Conservation (phyloP, 371 early-diverging fungal genomes). For the Saksenaea oblongispora region DNA sequence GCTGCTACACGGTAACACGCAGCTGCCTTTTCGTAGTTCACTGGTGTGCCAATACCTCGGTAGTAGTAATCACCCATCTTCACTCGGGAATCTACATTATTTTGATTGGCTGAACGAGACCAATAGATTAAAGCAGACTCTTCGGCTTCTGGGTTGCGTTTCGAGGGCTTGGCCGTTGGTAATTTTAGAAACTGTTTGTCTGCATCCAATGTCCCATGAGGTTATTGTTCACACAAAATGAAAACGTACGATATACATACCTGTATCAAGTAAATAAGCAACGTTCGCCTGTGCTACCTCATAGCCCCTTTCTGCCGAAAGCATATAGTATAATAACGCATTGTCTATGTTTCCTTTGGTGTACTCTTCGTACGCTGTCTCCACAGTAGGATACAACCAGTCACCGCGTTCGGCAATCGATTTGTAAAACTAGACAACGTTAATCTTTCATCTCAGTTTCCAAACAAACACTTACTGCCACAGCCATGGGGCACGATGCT, state of each 20-base stretch:
- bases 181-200: constrained; percentile 21
- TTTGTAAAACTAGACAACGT: constrained; percentile 65
- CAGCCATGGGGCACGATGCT: constrained; percentile 55
- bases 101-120: constrained; percentile 96
- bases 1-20: constrained; percentile 90
- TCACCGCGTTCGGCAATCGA: constrained; percentile 84
- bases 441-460: background rate
- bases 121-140: constrained; percentile 81
- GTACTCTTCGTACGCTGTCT: constrained; percentile 57
- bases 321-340: constrained; percentile 70
- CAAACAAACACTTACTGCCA: constrained; percentile 43
- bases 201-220: background rate
- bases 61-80: constrained; percentile 95
- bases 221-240: background rate
- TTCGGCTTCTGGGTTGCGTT: constrained; percentile 23
- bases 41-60: constrained; percentile 79
- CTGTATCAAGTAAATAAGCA: constrained; percentile 86
- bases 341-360: constrained; percentile 67
- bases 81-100: constrained; percentile 85
- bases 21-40: constrained; percentile 77
- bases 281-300: constrained; percentile 85
- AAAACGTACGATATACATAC: constrained; percentile 22
- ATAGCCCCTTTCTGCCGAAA: constrained; percentile 86
- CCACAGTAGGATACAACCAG: constrained; percentile 73
- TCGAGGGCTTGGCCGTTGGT: background rate